phyloP scores from a whole-genome alignment of 768 basidiomycete species.

The Pholiota molesta region DNA sequence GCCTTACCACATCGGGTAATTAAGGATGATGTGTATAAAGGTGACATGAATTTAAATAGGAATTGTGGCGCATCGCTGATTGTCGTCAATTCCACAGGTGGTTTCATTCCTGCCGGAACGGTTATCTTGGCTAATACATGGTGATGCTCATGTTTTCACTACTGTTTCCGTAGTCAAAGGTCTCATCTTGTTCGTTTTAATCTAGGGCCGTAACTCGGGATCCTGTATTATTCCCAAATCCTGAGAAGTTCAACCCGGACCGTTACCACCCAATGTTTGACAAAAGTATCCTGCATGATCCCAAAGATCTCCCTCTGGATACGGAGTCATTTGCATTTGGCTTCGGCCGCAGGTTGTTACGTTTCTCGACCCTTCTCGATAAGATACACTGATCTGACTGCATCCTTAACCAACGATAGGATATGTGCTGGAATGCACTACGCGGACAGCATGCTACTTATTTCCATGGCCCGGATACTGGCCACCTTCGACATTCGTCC shows the following conservation, averaged over 20 bases:
- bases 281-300: slow-evolving; percentile 21
- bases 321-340: slow-evolving; percentile 28
- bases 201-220: slow-evolving; percentile 28
- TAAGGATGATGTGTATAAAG: slow-evolving; percentile 21
- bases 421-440: slow-evolving; percentile 1
- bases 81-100: slow-evolving; percentile 20
- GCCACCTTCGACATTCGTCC: slow-evolving; percentile 5
- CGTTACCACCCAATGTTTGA: slow-evolving; percentile 28
- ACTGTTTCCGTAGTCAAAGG: not conserved
- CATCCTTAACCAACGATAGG: not conserved
- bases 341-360: slow-evolving; percentile 26
- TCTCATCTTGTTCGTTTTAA: not conserved
- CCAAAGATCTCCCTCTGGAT: slow-evolving; percentile 20
- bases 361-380: not conserved
- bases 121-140: slow-evolving; percentile 34
- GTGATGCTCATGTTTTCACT: slow-evolving; percentile 9
- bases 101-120: slow-evolving; percentile 37
- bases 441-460: not conserved
- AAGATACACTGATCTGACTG: not conserved
- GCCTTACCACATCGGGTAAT: slow-evolving; percentile 19
- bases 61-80: slow-evolving; percentile 13
- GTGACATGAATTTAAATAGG: slow-evolving; percentile 3
- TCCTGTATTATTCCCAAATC: slow-evolving; percentile 23
- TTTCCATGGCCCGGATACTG: slow-evolving; percentile 1
- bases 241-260: slow-evolving; percentile 28